Evolutionary conservation across 805 yeast genomes (phyloP), one percentile per base, ranked within the genome.

Genomic region (Saccharomycopsis guyanensis): DNA sequence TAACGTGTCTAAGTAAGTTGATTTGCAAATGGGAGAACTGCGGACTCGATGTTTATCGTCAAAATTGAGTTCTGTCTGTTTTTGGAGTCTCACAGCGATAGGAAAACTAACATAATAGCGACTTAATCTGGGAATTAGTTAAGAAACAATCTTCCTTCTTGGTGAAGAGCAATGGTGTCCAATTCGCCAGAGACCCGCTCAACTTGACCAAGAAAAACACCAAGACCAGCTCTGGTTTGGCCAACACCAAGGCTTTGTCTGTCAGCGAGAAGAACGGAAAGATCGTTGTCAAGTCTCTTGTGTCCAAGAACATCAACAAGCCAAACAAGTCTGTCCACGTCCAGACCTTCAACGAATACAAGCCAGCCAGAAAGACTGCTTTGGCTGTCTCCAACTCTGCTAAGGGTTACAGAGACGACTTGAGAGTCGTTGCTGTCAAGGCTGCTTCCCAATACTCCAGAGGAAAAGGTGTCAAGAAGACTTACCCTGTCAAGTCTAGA

Each of bases 41-140:
- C n/a, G n/a, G n/a, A n/a, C n/a, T n/a, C n/a, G n/a, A n/a, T n/a
- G n/a, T n/a, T n/a, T n/a, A n/a, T n/a, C n/a, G n/a, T n/a, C n/a
- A n/a, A n/a, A n/a, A n/a, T n/a, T n/a, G n/a, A n/a, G n/a, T n/a
- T n/a, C n/a, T n/a, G 40, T 18, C 40, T 18, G 6, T 37, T 18
- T 12, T 5, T 24, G 16, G 38, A 27, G 16, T 31, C 5, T n/a
- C 4, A 7, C 31, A 8, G n/a, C 23, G 12, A 33, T 20, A 24
- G 20, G 13, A n/a, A n/a, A n/a, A n/a, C n/a, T n/a, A n/a, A n/a
- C n/a, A n/a, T 18, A 23, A n/a, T 45, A 63, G 62, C 70, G 78
- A 73, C 56, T 66, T 72, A 50, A 60, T 72, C 66, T 72, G 78
- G 78, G 72, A 69, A 56, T 58, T 73, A 46, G 65, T 74, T 65